phyloP scores from a whole-genome alignment of 208 protist species.

The Vickermania spadyakhi region DNA sequence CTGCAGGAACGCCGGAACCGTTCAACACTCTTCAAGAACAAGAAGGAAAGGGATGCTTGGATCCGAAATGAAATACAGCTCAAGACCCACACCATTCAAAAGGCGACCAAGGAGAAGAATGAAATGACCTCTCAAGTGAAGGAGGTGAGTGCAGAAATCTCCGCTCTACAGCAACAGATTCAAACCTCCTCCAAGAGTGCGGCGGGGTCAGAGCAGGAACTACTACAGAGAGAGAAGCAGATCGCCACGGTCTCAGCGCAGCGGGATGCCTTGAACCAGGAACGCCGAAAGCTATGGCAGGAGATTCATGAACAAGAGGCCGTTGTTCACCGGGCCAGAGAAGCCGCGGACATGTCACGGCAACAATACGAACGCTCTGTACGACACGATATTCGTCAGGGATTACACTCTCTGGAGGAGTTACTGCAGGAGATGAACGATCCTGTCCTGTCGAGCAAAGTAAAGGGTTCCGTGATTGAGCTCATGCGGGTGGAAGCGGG shows the following conservation, averaged over 20 bases:
- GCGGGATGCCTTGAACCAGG: slow-evolving; percentile 58
- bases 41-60: slow-evolving; percentile 85
- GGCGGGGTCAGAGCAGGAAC: slow-evolving; percentile 36
- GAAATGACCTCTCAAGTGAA: slow-evolving; percentile 26
- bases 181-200: background rate
- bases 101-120: slow-evolving; percentile 30
- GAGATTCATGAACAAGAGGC: slow-evolving; percentile 62
- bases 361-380: slow-evolving; percentile 58
- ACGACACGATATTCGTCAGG: slow-evolving; percentile 81
- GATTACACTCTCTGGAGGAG: slow-evolving; percentile 71
- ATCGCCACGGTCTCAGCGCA: slow-evolving; percentile 18
- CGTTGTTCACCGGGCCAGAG: slow-evolving; percentile 40
- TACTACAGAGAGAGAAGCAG: slow-evolving; percentile 25
- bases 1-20: slow-evolving; percentile 87
- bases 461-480: slow-evolving; percentile 95
- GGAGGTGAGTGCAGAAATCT: background rate
- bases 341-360: slow-evolving; percentile 22
- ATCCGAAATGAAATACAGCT: slow-evolving; percentile 74
- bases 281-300: slow-evolving; percentile 75
- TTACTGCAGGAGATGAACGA: slow-evolving; percentile 55
- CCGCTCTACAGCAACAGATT: background rate
- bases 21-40: slow-evolving; percentile 85
- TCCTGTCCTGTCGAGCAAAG: slow-evolving; percentile 38
- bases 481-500: slow-evolving; percentile 85
- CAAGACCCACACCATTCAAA: slow-evolving; percentile 41